phyloP scores from a whole-genome alignment of 1,284 basidiomycete genomes.

The Puccinia horiana region DNA sequence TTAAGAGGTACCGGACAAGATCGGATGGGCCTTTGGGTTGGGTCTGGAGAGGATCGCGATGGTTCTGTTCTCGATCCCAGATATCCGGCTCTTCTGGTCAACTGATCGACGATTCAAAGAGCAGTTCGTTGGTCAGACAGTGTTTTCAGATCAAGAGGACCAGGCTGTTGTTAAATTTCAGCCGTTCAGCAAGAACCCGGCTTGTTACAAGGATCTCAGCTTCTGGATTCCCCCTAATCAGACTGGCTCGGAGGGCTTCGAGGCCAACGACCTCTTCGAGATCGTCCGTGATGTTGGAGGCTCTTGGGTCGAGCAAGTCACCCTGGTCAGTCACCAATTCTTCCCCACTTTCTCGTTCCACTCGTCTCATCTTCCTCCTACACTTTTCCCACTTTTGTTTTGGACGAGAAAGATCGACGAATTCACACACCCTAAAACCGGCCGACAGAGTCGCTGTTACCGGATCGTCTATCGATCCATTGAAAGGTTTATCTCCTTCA shows the following conservation, averaged over 20 bases:
- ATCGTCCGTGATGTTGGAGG: slow-evolving; percentile 87
- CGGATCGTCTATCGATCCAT: slow-evolving; percentile 93
- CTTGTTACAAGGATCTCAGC: slow-evolving; percentile 46
- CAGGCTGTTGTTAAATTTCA: slow-evolving; percentile 68
- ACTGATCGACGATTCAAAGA: slow-evolving; percentile 79
- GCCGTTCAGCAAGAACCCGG: slow-evolving; percentile 44
- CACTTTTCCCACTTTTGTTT: background rate
- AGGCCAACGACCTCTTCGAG: slow-evolving; percentile 97
- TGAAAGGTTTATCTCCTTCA: slow-evolving; percentile 69
- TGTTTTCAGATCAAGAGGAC: slow-evolving; percentile 56
- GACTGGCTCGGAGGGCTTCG: slow-evolving; percentile 62
- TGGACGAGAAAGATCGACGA: slow-evolving; percentile 67
- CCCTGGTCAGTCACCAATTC: slow-evolving; percentile 60
- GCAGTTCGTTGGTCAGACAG: slow-evolving; percentile 68
- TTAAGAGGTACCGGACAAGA: slow-evolving; percentile 74
- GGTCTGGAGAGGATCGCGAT: slow-evolving; percentile 97
- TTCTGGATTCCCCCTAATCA: slow-evolving; percentile 43
- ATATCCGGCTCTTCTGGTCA: slow-evolving; percentile 99
- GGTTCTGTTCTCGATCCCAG: slow-evolving; percentile 94
- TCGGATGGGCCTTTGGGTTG: slow-evolving; percentile 97
- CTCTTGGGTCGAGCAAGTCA: slow-evolving; percentile 87
- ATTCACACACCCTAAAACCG: slow-evolving; percentile 87
- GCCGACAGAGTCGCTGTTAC: slow-evolving; percentile 78
- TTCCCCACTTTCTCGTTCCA: background rate
- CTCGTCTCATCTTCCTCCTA: background rate